phyloP scores from a whole-genome alignment of 305 asterid genomes.

The Solanum aculeatissimum region DNA sequence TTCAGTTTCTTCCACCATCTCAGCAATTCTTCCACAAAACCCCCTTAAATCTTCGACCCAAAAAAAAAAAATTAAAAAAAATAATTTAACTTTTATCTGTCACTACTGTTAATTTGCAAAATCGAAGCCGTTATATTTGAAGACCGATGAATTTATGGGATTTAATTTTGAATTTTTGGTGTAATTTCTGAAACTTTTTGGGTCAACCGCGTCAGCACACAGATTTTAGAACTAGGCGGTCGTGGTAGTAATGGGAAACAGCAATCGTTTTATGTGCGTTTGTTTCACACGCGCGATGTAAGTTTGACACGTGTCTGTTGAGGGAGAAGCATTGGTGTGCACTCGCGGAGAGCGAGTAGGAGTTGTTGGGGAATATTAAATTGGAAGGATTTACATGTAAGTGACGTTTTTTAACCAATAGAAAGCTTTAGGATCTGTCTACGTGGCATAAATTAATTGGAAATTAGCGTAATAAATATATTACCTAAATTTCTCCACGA shows the following conservation, averaged over 20 bases:
- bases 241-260: not conserved
- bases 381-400: not conserved
- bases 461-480: not conserved
- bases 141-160: not conserved
- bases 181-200: not conserved
- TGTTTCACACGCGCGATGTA: rapidly evolving
- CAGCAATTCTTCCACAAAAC: not conserved
- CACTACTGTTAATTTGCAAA: not conserved
- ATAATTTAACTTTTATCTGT: not conserved
- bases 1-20: slow-evolving; percentile 62
- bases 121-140: not conserved
- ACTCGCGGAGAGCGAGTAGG: not conserved
- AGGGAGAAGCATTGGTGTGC: not conserved
- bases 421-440: not conserved
- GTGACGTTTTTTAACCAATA: slow-evolving; percentile 4
- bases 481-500: not conserved
- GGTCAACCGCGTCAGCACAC: slow-evolving; percentile 4
- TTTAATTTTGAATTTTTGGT: not conserved
- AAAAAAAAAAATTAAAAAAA: not conserved
- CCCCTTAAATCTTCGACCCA: slow-evolving; percentile 3
- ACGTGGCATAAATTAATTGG: not conserved
- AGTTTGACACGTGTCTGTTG: not conserved
- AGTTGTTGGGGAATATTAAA: not conserved
- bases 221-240: not conserved
- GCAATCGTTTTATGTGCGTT: not conserved